Conservation (phyloP, 305 asterid genomes). For the Fraxinus xanthoxyloides region DNA sequence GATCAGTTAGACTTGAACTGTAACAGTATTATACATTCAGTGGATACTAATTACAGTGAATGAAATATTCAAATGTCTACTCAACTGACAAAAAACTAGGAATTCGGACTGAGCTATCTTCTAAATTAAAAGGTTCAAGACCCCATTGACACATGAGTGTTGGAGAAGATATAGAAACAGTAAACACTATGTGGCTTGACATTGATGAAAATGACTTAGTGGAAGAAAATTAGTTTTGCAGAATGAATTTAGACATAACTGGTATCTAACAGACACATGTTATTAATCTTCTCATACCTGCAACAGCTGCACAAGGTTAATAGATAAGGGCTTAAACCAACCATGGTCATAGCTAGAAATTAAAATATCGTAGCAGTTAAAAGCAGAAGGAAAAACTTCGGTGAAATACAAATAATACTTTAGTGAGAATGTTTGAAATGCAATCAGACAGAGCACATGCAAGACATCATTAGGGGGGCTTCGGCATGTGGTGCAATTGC, state of each 20-base stretch:
- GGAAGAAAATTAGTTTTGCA: not conserved
- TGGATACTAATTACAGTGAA: not conserved
- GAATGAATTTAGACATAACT: not conserved
- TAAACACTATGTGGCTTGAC: not conserved
- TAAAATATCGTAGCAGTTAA: not conserved
- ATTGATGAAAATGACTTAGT: not conserved
- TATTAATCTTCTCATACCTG: not conserved
- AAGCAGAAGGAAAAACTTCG: not conserved
- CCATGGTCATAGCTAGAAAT: not conserved
- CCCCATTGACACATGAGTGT: not conserved
- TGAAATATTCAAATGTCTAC: not conserved
- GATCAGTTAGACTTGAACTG: not conserved
- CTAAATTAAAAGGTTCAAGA: not conserved
- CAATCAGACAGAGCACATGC: not conserved
- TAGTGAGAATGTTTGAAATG: not conserved
- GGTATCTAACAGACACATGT: not conserved
- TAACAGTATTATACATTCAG: not conserved
- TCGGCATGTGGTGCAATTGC: not conserved
- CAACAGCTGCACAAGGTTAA: not conserved
- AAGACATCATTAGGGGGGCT: not conserved
- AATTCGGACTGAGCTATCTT: not conserved
- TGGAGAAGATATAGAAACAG: not conserved
- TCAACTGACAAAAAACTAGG: not conserved
- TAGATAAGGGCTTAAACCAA: not conserved
- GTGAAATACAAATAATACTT: not conserved